Percentiles rank a stretch among this genome's conserved stretches.
These are phyloP conservation scores for Phytophthora tentaculata DNA, from an alignment of 352 stramenopile species.

Conservation along the genomic window DNA sequence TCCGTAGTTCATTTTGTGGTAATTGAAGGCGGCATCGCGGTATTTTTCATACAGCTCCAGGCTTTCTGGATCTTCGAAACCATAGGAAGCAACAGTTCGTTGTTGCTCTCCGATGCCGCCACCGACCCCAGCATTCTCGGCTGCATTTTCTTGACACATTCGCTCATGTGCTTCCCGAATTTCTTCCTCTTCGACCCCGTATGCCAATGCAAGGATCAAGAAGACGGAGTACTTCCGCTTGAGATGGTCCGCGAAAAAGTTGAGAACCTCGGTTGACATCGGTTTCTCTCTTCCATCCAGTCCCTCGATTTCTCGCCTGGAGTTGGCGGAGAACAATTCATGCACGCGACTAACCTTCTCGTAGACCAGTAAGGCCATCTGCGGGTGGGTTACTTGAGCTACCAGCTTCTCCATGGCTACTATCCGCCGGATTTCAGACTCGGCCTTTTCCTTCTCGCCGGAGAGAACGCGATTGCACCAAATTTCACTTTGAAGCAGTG, in stretches of 20 bases:
- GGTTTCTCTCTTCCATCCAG: constrained; percentile 50
- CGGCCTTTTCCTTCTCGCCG: constrained; percentile 83
- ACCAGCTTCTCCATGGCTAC: constrained; percentile 89
- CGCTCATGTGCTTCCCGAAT: constrained; percentile 82
- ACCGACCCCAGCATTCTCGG: constrained; percentile 74
- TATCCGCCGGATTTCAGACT: constrained; percentile 83
- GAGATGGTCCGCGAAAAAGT: constrained; percentile 87
- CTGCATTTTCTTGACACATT: constrained; percentile 85
- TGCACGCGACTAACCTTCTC: constrained; percentile 90
- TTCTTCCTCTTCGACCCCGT: constrained; percentile 76
- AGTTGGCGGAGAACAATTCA: constrained; percentile 84
- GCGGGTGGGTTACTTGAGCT: constrained; percentile 71
- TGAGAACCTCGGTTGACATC: constrained; percentile 66
- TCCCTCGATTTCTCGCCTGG: constrained; percentile 72
- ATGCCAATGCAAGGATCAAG: constrained; percentile 80
- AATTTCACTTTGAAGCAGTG: constrained; percentile 84
- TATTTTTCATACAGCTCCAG: constrained; percentile 88
- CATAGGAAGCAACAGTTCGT: constrained; percentile 57
- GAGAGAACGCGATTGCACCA: constrained; percentile 86
- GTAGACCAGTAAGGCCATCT: constrained; percentile 89
- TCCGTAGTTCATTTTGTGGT: constrained; percentile 89
- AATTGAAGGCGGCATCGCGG: constrained; percentile 78
- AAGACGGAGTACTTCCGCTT: constrained; percentile 91
- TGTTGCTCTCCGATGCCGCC: constrained; percentile 68
- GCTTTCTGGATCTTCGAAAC: constrained; percentile 80